Evolutionary conservation across 495 filamentous ascomycete genomes (phyloP), one percentile per base, ranked within the genome.

Genomic region (Penicillium coprophilum): DNA sequence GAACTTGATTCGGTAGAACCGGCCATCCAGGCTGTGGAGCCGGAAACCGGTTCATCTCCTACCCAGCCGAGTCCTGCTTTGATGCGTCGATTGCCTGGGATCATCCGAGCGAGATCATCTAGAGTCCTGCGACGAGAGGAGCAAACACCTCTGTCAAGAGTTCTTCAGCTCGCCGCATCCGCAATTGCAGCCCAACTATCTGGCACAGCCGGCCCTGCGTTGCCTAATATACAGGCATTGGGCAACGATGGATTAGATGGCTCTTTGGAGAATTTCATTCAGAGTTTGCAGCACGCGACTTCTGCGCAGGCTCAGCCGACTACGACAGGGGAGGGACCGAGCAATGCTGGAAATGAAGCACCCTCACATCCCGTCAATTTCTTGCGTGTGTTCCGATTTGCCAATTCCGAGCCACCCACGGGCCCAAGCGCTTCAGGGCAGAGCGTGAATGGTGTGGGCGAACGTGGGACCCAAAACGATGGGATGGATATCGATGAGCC

Each of bases 101-200:
- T 79, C 45, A 51, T 82, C 9, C 68, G 80, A 55, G 68, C 80
- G 46, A 72, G 81, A 43, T 78, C 80, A 31, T 70, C 79, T 21
- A 69, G 82, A 46, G 63, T 73, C 12, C 62, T 80, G 48, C 75
- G 80, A 24, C 79, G 78, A 54, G 78, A 83, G 56, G 82, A 85
- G 50, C 82, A 83, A 47, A 81, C 80, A 8, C 78, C 82, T 50
- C 62, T 84, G 17, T 82, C 82, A 31, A 77, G 80, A 28, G 77
- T 85, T 17, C 68, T 85, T 27, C 83, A 82, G 31, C 73, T 85
- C 44, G 82, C 82, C 28, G 82, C 82, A n/a, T 75, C 81, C 21
- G 80, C 80, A 9, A 83, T 84, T 49, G 82, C 82, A 45, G 80
- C 82, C 38, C 83, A 84, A 50, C 75, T 85, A 51, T 84, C 83